phyloP scores from a whole-genome alignment of 2,329 filamentous ascomycete genomes.

The Pseudogymnoascus sp. region DNA sequence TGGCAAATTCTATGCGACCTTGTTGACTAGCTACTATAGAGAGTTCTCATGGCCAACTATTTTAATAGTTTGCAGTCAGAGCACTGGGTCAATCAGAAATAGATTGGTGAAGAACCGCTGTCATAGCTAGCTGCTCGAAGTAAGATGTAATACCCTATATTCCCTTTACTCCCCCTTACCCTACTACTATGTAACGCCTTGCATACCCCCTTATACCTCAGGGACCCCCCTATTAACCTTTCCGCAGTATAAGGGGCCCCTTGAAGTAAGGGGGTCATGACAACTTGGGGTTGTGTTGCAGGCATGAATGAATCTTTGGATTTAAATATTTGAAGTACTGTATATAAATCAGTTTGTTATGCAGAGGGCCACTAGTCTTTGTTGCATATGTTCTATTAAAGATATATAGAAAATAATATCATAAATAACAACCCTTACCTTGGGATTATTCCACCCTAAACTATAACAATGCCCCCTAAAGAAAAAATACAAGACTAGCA shows the following conservation, averaged over 20 bases:
- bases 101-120: neutral
- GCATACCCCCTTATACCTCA: no score
- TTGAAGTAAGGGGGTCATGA: neutral
- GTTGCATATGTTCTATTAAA: neutral
- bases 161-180: no score
- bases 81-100: neutral
- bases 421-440: neutral
- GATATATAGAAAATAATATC: neutral
- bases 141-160: neutral
- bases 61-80: neutral
- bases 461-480: neutral
- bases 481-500: neutral
- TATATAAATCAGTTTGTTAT: neutral
- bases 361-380: neutral
- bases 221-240: no score
- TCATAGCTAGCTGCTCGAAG: neutral
- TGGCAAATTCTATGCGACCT: neutral
- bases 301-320: neutral
- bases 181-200: no score
- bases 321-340: neutral
- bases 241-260: no score
- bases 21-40: neutral
- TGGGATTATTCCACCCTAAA: no score
- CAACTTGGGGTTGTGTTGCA: neutral
- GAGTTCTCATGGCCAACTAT: neutral